These are phyloP conservation scores for Malus asiatica DNA, from an alignment of 306 rosid genomes.

Conservation along the genomic window DNA sequence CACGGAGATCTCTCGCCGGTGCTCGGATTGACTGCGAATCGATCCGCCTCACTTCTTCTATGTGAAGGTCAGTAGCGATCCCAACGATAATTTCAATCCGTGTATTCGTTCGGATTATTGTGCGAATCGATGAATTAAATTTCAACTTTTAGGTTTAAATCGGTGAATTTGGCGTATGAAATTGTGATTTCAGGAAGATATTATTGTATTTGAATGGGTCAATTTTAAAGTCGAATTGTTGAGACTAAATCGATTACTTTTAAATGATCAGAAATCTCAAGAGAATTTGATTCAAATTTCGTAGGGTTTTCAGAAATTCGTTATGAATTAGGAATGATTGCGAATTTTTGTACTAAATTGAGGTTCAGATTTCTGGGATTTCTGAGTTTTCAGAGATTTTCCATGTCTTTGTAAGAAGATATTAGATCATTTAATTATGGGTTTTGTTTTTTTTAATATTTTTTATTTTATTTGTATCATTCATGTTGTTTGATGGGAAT, in stretches of 20 bases:
- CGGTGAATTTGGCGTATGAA: not conserved
- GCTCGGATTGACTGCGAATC: not conserved
- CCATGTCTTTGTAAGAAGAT: not conserved
- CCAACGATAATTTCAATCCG: not conserved
- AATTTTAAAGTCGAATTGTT: not conserved
- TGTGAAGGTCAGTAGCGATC: constrained; percentile 1
- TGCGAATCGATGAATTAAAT: not conserved
- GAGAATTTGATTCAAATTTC: not conserved
- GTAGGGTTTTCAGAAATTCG: not conserved
- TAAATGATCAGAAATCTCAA: not conserved
- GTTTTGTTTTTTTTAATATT: not conserved
- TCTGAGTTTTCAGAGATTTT: not conserved
- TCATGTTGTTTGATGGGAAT: not conserved
- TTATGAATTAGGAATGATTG: not conserved
- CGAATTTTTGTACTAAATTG: not conserved
- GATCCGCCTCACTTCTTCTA: not conserved
- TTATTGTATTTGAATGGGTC: not conserved
- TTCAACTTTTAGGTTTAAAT: not conserved
- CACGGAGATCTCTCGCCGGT: not conserved
- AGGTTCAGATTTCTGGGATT: not conserved
- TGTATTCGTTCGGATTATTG: not conserved
- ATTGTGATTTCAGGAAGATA: not conserved
- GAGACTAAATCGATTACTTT: not conserved
- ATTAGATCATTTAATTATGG: not conserved
- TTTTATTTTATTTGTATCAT: not conserved